Evolutionary conservation across 345 rosid species (phyloP).

Genomic region (Luvunga scandens): DNA sequence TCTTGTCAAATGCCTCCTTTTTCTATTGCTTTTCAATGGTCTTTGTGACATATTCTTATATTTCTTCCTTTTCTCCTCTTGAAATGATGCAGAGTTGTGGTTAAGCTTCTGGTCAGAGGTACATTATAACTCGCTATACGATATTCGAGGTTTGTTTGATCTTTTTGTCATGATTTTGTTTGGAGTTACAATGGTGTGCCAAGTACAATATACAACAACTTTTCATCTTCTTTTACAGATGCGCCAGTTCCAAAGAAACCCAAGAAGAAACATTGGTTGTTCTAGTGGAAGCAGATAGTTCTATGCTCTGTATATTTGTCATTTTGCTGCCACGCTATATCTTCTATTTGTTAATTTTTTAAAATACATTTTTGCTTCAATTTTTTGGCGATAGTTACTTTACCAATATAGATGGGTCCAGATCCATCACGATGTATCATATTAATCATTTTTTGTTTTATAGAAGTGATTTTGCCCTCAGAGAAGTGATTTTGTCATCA

Average conservation of each 20-base stretch:
- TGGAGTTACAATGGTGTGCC: neutral
- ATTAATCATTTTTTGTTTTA: neutral
- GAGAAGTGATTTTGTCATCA: constrained; percentile 3
- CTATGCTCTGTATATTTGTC: constrained; percentile 2
- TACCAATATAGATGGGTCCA: neutral
- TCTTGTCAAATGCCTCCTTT: neutral
- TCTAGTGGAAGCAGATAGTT: constrained; percentile 35
- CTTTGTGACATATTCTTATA: neutral
- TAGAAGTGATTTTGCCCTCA: constrained; percentile 2
- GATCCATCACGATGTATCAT: neutral
- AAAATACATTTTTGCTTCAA: neutral
- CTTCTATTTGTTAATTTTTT: neutral
- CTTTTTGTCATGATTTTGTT: neutral
- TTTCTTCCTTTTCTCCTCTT: constrained; percentile 1
- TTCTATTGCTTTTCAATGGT: neutral
- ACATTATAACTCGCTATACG: constrained; percentile 93
- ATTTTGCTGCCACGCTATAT: neutral
- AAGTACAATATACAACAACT: neutral
- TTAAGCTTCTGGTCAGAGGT: constrained; percentile 99
- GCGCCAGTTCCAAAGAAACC: constrained; percentile 67
- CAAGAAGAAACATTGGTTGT: constrained; percentile 94
- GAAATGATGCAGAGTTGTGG: constrained; percentile 77
- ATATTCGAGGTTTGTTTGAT: constrained; percentile 59
- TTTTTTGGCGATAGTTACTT: neutral
- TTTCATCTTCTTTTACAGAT: constrained; percentile 39